Evolutionary conservation across 495 filamentous ascomycete species (phyloP).

Genomic region (Hypoxylon crocopeplum): DNA sequence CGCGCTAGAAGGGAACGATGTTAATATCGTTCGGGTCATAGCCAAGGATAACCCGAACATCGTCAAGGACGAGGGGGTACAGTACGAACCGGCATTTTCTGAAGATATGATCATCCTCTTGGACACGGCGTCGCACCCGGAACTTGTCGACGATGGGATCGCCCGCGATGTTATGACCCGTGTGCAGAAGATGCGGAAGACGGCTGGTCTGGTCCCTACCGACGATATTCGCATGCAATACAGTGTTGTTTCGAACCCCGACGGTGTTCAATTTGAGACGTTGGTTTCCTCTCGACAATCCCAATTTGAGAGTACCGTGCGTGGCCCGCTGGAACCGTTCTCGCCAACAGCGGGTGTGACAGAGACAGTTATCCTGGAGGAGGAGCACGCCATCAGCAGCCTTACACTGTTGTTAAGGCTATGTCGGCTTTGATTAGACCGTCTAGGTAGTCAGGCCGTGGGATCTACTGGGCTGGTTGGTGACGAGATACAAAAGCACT

Average conservation of each 20-base stretch:
- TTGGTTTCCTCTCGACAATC: conserved; percentile 30
- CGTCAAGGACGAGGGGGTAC: conserved; percentile 21
- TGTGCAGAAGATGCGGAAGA: conserved; percentile 55
- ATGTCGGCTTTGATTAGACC: conserved; percentile 22
- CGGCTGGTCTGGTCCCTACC: conserved; percentile 51
- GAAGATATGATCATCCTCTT: conserved; percentile 54
- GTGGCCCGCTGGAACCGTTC: conserved; percentile 30
- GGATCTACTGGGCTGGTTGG: neutral
- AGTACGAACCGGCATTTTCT: conserved; percentile 30
- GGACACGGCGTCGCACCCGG: conserved; percentile 50
- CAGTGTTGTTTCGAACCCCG: conserved; percentile 42
- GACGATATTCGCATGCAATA: conserved; percentile 57
- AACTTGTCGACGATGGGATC: conserved; percentile 51
- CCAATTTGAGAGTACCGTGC: conserved; percentile 34
- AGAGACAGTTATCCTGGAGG: conserved; percentile 27
- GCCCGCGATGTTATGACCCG: conserved; percentile 55
- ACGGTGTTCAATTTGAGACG: conserved; percentile 27
- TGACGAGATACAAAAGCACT: neutral
- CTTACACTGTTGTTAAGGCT: conserved; percentile 29
- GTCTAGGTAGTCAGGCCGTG: neutral
- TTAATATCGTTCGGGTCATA: conserved; percentile 50
- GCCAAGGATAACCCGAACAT: conserved; percentile 29
- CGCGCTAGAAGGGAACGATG: conserved; percentile 76
- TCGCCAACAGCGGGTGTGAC: neutral
- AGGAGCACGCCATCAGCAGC: conserved; percentile 31